These are phyloP conservation scores for Cryphonectria carpinicola DNA, from an alignment of 2,329 filamentous ascomycete genomes.

Conservation along the genomic window DNA sequence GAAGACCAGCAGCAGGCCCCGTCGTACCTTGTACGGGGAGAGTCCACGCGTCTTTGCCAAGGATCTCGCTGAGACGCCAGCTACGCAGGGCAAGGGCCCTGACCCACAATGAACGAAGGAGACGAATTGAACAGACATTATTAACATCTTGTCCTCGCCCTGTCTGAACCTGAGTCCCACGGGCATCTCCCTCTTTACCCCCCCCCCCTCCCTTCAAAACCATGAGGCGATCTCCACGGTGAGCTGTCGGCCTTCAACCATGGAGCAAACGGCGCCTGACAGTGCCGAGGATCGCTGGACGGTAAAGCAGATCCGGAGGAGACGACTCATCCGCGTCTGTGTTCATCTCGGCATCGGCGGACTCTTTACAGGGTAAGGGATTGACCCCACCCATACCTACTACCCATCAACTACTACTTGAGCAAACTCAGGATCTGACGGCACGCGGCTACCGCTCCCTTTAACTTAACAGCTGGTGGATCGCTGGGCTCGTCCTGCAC, in stretches of 20 bases:
- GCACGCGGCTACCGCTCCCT: neutral
- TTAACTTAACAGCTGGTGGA: slow-evolving; percentile 66
- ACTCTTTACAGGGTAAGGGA: slow-evolving; percentile 15
- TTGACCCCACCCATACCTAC: neutral
- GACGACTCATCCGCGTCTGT: slow-evolving; percentile 8
- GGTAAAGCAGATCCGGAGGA: slow-evolving; percentile 10
- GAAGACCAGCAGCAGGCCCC: neutral
- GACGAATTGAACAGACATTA: neutral
- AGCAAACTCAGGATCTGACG: neutral
- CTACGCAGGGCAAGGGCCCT: neutral
- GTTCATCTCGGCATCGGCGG: slow-evolving; percentile 11
- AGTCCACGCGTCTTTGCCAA: slow-evolving; percentile 6
- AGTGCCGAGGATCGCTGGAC: neutral
- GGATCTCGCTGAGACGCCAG: neutral
- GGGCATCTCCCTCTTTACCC: neutral
- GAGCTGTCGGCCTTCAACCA: neutral
- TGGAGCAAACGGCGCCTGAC: slow-evolving; percentile 4
- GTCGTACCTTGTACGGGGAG: neutral
- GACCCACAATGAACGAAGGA: neutral
- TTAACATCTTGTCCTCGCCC: neutral
- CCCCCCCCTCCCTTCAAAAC: neutral
- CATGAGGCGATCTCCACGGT: neutral
- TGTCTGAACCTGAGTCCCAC: neutral
- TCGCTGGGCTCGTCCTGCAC: slow-evolving; percentile 74
- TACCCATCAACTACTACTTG: no score